Evolutionary conservation across 73 alveolate genomes (phyloP).

Genomic region (Uronychia binucleata): DNA sequence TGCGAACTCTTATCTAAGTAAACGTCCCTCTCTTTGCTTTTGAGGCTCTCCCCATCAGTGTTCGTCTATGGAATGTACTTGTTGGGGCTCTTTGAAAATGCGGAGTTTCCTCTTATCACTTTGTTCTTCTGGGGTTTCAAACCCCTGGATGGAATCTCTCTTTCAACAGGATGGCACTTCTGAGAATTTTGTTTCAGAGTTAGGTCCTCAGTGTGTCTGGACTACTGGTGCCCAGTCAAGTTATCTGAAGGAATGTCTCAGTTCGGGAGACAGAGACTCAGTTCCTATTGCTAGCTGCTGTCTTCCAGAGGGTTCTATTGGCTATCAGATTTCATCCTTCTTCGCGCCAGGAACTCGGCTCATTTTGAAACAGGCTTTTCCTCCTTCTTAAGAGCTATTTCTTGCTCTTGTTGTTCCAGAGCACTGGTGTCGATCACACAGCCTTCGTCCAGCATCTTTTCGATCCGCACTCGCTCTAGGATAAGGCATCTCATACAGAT

Average conservation of each 20-base stretch:
- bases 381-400: background rate
- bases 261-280: background rate
- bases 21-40: too few species aligned
- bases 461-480: background rate
- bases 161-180: background rate
- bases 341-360: background rate
- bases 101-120: too few species aligned
- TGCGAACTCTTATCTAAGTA: too few species aligned
- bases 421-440: background rate
- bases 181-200: background rate
- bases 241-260: background rate
- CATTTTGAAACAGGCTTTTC: background rate
- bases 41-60: too few species aligned
- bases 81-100: too few species aligned
- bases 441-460: background rate
- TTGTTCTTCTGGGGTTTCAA: too few species aligned
- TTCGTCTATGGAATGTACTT: too few species aligned
- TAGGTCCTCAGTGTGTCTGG: background rate
- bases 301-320: background rate
- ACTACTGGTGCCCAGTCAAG: background rate
- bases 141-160: too few species aligned
- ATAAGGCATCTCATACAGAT: background rate
- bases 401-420: background rate
- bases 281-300: background rate
- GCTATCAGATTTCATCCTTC: background rate